These are phyloP conservation scores for Ophiorrhiza pumila DNA, from an alignment of 257 asterid species.

Conservation along the genomic window DNA sequence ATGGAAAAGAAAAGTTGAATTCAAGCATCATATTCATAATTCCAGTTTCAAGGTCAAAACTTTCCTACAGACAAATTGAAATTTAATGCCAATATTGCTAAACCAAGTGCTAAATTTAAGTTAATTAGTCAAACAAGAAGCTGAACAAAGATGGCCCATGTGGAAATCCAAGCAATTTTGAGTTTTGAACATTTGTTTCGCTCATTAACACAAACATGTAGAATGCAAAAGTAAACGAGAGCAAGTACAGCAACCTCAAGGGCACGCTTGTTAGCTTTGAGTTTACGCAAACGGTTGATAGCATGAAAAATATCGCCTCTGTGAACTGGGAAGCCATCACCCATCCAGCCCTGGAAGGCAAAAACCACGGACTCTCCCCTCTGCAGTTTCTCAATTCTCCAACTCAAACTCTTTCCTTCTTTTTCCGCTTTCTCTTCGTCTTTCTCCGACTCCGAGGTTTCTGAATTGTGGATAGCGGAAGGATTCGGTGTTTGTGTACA, in stretches of 20 bases:
- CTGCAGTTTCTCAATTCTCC: conserved; percentile 58
- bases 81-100: not conserved
- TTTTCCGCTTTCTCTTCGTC: conserved; percentile 24
- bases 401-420: conserved; percentile 47
- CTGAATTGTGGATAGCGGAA: conserved; percentile 8
- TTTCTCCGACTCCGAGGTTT: conserved; percentile 28
- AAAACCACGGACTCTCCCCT: conserved; percentile 52
- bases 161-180: not conserved
- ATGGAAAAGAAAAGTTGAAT: not conserved
- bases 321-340: conserved; percentile 80
- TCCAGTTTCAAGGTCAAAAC: not conserved
- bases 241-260: conserved; percentile 50
- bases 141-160: not conserved
- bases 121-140: not conserved
- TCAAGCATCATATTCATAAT: not conserved
- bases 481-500: conserved; percentile 34
- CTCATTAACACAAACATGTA: conserved; percentile 47
- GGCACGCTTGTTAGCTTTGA: conserved; percentile 59
- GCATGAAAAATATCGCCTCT: conserved; percentile 70
- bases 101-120: not conserved
- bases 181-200: not conserved
- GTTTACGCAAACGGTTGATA: conserved; percentile 74
- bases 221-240: conserved; percentile 14
- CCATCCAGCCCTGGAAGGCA: conserved; percentile 95
- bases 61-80: not conserved